Conservation (phyloP, 2,329 filamentous ascomycete genomes). For the Beauveria sp. region DNA sequence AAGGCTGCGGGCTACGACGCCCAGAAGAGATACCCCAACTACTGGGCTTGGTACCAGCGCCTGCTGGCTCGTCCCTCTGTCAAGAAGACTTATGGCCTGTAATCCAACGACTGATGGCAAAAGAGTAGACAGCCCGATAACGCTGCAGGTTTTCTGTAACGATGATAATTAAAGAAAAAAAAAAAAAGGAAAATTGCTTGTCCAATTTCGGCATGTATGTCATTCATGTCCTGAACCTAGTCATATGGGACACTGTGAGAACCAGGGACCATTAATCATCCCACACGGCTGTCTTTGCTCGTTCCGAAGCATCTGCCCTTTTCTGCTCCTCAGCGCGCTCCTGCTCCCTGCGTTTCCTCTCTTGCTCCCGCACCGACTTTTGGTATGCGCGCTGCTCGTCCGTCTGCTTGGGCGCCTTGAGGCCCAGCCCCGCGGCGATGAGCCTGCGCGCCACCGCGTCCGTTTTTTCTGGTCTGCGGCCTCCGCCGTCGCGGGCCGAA, state of each 20-base stretch:
- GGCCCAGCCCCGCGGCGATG: constrained; percentile 82
- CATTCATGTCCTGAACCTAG: neutral
- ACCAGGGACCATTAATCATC: constrained; percentile 45
- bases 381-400: constrained; percentile 89
- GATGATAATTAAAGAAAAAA: neutral
- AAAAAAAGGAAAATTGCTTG: neutral
- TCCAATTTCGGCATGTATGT: neutral
- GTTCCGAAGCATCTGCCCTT: constrained; percentile 58
- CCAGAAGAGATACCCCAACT: constrained; percentile 28
- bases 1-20: constrained; percentile 17
- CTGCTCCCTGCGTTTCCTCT: constrained; percentile 66
- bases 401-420: constrained; percentile 71
- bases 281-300: constrained; percentile 81
- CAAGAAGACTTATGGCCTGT: constrained; percentile 18
- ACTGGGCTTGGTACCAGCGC: constrained; percentile 26
- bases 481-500: neutral
- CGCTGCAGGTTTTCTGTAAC: neutral
- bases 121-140: too few relatives aligned
- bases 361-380: constrained; percentile 71
- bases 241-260: too few relatives aligned
- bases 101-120: neutral
- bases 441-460: constrained; percentile 82
- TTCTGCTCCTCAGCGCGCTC: constrained; percentile 59
- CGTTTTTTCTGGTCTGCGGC: constrained; percentile 72
- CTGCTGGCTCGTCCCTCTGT: constrained; percentile 24